Evolutionary conservation across 2,329 filamentous ascomycete genomes (phyloP).

Genomic region (Rachicladosporium sp.): DNA sequence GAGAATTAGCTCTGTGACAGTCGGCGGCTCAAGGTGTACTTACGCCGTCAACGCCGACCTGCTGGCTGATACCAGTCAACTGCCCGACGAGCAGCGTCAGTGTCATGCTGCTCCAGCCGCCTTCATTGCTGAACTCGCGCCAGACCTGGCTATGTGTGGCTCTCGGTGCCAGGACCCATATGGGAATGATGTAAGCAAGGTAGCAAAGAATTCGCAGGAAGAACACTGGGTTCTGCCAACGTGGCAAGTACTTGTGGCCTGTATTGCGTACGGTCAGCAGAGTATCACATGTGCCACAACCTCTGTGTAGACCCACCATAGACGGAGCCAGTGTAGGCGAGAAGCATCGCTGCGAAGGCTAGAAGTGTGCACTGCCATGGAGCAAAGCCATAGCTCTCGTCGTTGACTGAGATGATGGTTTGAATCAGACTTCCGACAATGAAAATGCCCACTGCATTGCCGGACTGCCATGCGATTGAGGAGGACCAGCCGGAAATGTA

Average conservation of each 20-base stretch:
- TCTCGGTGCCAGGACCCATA: slow-evolving; percentile 6
- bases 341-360: slow-evolving; percentile 27
- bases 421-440: slow-evolving; percentile 10
- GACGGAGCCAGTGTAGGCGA: slow-evolving; percentile 24
- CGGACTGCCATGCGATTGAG: slow-evolving; percentile 12
- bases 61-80: not conserved
- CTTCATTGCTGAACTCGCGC: slow-evolving; percentile 4
- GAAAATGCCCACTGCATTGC: slow-evolving; percentile 14
- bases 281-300: slow-evolving; percentile 27
- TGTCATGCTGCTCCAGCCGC: slow-evolving; percentile 5
- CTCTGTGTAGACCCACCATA: slow-evolving; percentile 22
- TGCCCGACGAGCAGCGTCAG: slow-evolving; percentile 4
- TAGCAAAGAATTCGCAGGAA: slow-evolving; percentile 16
- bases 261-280: slow-evolving; percentile 29
- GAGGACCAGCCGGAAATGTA: slow-evolving; percentile 25
- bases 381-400: slow-evolving; percentile 25
- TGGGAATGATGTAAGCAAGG: slow-evolving; percentile 8
- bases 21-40: no score
- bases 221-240: slow-evolving; percentile 27
- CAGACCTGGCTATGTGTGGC: slow-evolving; percentile 10
- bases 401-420: slow-evolving; percentile 22
- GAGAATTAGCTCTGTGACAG: slow-evolving; percentile 8
- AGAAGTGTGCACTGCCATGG: no score
- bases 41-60: not conserved
- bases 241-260: slow-evolving; percentile 10